Evolutionary conservation across 805 yeast species (phyloP), one percentile per base, ranked within the genome.

Genomic region (Naumovozyma dairenensis): DNA sequence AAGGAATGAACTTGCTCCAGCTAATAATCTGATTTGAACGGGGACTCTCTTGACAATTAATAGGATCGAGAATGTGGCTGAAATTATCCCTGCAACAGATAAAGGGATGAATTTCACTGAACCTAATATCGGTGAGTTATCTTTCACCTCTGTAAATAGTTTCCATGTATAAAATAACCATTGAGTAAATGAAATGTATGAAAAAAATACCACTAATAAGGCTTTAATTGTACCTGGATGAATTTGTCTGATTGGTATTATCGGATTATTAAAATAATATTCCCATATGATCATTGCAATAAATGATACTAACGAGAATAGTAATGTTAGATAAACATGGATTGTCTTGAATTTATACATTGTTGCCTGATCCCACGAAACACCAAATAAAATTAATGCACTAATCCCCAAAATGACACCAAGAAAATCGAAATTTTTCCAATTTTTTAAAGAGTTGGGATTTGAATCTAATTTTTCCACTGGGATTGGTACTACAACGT

Each of bases 341-440:
- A 73, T 63, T 0, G 48, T 47, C 7, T 51, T 42, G 82, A 83
- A 79, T 14, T 83, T 80, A 3, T 60, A 74, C 3, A 67, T 65
- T 0, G 84, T 80, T 3, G 77, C 84, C 48, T 79, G 81, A 42
- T 73, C 77, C 74, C 80, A 72, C 3, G 71, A 70, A 41, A 77
- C 71, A 41, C 72, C 75, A 50, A 79, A 59, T 26, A 79, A 53
- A 2, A 75, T 60, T 28, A 79, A 57, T 0, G 79, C 80, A 3
- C 55, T 34, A 4, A 77, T 64, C 1, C 80, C 83, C 4, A 69
- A 45, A 0, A 61, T 15, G 0, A 74, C 61, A 5, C 81, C 81
- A 4, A 50, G 32, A 34, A 55, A 54, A 45, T 71, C 74, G 34
- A 33, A 43, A 15, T 32, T 20, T 3, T 17, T 18, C 16, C 21